These are phyloP conservation scores for Entelexis sorbosivorans DNA, from an alignment of 1,139 yeast species.

Conservation along the genomic window DNA sequence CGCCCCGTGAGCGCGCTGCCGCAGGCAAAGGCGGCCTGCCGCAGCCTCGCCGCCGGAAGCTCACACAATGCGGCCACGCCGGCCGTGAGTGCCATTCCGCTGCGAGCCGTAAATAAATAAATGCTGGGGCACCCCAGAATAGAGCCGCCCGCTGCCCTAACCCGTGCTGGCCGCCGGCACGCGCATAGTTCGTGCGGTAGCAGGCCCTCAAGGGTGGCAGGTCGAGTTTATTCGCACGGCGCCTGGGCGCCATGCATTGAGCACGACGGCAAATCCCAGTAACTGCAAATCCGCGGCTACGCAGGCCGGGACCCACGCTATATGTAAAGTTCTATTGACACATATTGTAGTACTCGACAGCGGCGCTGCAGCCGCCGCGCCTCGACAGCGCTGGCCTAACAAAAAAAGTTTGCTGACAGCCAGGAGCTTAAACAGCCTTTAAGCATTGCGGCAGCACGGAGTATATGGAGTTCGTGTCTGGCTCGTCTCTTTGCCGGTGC, in stretches of 20 bases:
- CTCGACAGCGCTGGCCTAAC: too few species aligned
- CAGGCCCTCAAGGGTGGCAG: background rate
- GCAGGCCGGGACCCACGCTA: too few species aligned
- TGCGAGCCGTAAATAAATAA: background rate
- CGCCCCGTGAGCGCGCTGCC: constrained; percentile 25
- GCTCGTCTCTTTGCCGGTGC: background rate
- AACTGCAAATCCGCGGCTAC: too few species aligned
- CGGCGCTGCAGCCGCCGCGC: too few species aligned
- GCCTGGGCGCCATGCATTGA: too few species aligned
- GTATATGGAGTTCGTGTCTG: background rate
- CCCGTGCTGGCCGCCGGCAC: background rate
- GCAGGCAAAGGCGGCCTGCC: constrained; percentile 42
- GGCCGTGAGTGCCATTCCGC: background rate
- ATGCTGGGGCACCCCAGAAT: background rate
- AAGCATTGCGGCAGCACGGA: background rate
- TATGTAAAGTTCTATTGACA: too few species aligned
- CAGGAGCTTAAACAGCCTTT: background rate
- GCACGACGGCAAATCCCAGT: too few species aligned
- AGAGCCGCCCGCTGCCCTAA: background rate
- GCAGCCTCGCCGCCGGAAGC: constrained; percentile 3
- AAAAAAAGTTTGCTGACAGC: background rate
- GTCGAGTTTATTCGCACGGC: background rate
- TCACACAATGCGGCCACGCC: constrained; percentile 3
- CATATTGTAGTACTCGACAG: too few species aligned
- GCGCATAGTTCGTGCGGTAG: background rate